Percentiles rank a stretch among this genome's conserved stretches.
Conservation (phyloP, 805 yeast genomes). For the Ogataea angusta region DNA sequence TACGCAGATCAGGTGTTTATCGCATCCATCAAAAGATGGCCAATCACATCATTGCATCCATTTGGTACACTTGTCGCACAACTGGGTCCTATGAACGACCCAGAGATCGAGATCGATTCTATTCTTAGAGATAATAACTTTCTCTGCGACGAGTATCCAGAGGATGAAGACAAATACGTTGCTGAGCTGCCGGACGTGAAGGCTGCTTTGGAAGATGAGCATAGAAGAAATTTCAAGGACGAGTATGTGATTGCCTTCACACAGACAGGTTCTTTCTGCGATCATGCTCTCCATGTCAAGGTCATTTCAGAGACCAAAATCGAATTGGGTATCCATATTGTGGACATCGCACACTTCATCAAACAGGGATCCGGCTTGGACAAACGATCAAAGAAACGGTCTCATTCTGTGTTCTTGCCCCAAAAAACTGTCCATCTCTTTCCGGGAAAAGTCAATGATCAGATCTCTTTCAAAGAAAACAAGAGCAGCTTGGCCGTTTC, state of each 20-base stretch:
- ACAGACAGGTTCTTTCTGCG: slow-evolving; percentile 56
- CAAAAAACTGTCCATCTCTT: slow-evolving; percentile 67
- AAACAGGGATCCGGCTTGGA: slow-evolving; percentile 76
- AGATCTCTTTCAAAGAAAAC: slow-evolving; percentile 59
- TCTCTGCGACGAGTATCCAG: slow-evolving; percentile 75
- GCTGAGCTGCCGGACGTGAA: slow-evolving; percentile 39
- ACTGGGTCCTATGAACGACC: slow-evolving; percentile 76
- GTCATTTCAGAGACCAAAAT: slow-evolving; percentile 55
- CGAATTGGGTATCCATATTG: slow-evolving; percentile 81
- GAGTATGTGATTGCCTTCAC: slow-evolving; percentile 66
- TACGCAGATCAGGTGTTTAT: slow-evolving; percentile 83
- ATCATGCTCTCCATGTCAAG: slow-evolving; percentile 81
- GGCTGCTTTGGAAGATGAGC: slow-evolving; percentile 32
- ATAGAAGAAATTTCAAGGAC: slow-evolving; percentile 50
- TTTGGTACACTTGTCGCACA: slow-evolving; percentile 90
- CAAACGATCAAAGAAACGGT: slow-evolving; percentile 85
- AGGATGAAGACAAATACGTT: slow-evolving; percentile 30
- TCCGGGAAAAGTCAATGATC: slow-evolving; percentile 61
- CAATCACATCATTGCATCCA: slow-evolving; percentile 96
- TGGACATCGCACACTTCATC: slow-evolving; percentile 73
- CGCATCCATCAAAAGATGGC: slow-evolving; percentile 98
- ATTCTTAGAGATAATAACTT: slow-evolving; percentile 85
- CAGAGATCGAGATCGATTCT: slow-evolving; percentile 78
- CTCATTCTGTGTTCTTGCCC: slow-evolving; percentile 83
- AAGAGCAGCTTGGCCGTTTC: slow-evolving; percentile 66